Evolutionary conservation across 805 yeast genomes (phyloP).

Genomic region (Saccharomycopsis sp.): DNA sequence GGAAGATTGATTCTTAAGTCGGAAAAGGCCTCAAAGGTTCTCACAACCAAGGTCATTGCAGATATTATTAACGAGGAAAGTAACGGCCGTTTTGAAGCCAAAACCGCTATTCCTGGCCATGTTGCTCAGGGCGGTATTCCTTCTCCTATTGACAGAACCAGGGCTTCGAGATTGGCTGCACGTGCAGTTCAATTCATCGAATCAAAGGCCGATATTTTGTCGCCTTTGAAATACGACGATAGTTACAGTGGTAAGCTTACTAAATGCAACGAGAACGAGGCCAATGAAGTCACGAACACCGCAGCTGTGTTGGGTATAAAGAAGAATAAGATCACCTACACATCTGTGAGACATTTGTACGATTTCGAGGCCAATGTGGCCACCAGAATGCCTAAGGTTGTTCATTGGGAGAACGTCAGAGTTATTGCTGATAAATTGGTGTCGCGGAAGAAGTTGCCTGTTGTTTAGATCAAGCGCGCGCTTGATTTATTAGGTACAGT

Average conservation of each 20-base stretch:
- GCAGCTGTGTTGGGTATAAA: conserved; percentile 82
- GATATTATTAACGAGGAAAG: conserved; percentile 57
- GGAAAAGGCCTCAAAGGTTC: conserved; percentile 55
- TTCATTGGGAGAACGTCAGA: conserved; percentile 75
- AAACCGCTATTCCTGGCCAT: conserved; percentile 80
- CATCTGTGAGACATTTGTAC: conserved; percentile 68
- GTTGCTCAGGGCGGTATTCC: conserved; percentile 83
- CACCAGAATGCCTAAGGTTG: conserved; percentile 80
- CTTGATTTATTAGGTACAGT: too few relatives aligned
- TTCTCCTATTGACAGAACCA: conserved; percentile 68
- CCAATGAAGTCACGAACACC: conserved; percentile 33
- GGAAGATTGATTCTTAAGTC: conserved; percentile 68
- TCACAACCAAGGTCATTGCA: conserved; percentile 62
- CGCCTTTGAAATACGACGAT: conserved; percentile 26
- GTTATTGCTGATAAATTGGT: conserved; percentile 80
- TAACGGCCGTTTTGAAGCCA: conserved; percentile 62
- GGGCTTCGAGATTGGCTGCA: conserved; percentile 66
- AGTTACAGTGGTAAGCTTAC: conserved; percentile 27
- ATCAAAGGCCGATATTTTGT: conserved; percentile 28
- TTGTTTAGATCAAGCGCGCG: not conserved
- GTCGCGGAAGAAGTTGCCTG: conserved; percentile 47
- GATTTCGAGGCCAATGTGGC: conserved; percentile 79
- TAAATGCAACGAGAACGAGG: conserved; percentile 29
- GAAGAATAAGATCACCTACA: conserved; percentile 68
- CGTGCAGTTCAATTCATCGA: conserved; percentile 68